Percentiles rank a stretch among this genome's conserved stretches.
phyloP scores from a whole-genome alignment of 495 filamentous ascomycete genomes.

The Penicillium turbatum region DNA sequence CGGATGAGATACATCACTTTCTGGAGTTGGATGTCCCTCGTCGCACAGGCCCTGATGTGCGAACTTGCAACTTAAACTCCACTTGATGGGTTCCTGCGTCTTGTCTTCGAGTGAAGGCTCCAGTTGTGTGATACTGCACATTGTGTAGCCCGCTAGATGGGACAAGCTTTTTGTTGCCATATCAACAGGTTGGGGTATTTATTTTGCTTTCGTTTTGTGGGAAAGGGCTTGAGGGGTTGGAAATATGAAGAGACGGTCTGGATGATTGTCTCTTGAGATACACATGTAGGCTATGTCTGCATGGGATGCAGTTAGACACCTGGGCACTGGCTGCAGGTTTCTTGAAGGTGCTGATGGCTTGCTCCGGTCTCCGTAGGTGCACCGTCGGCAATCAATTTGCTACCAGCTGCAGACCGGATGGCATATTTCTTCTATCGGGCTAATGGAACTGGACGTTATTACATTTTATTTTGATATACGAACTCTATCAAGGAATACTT shows the following conservation, averaged over 20 bases:
- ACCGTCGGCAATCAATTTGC: neutral
- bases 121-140: conserved; percentile 19
- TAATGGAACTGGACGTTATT: conserved; percentile 12
- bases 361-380: too few species aligned
- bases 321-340: neutral
- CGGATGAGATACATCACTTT: conserved; percentile 20
- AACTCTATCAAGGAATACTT: conserved; percentile 21
- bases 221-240: neutral
- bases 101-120: neutral
- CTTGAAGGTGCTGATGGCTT: neutral
- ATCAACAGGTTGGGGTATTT: conserved; percentile 18
- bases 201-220: neutral
- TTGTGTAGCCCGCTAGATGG: neutral
- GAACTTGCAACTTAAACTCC: conserved; percentile 10
- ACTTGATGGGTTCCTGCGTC: conserved; percentile 16
- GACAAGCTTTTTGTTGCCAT: conserved; percentile 13
- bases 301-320: neutral
- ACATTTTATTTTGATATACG: conserved; percentile 23
- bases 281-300: neutral
- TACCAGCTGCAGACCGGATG: neutral
- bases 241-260: neutral
- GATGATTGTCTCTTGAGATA: neutral
- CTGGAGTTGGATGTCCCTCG: conserved; percentile 15
- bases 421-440: neutral
- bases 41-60: conserved; percentile 22